Conservation (phyloP, 2,329 filamentous ascomycete genomes). For the Microascus cirrosus region DNA sequence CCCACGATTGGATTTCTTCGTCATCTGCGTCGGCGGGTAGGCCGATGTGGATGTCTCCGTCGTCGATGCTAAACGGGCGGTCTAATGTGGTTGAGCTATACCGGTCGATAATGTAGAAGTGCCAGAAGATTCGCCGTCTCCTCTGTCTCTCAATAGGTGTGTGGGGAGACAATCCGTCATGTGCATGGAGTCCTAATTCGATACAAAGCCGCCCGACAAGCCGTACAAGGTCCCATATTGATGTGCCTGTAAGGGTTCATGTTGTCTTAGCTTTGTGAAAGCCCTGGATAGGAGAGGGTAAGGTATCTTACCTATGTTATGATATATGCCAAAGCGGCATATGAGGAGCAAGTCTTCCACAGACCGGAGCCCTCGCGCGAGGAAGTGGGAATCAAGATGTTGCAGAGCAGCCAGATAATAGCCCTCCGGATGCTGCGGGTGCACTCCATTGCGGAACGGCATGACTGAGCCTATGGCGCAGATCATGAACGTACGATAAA, state of each 20-base stretch:
- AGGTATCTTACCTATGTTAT: constrained; percentile 21
- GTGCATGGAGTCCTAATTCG: constrained; percentile 21
- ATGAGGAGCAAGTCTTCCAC: constrained; percentile 28
- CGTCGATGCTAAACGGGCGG: constrained; percentile 27
- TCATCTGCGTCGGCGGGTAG: constrained; percentile 23
- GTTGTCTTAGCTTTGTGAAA: not conserved
- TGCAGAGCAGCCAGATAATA: constrained; percentile 25
- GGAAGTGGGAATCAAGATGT: constrained; percentile 15
- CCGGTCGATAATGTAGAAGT: constrained; percentile 30
- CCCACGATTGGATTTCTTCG: constrained; percentile 14
- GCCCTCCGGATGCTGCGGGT: constrained; percentile 23
- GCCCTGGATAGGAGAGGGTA: not conserved
- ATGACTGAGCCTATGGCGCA: constrained; percentile 22
- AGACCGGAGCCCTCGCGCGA: constrained; percentile 19
- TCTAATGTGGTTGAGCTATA: constrained; percentile 29
- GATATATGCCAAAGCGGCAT: constrained; percentile 27
- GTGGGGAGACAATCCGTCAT: constrained; percentile 1
- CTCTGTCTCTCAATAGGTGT: constrained; percentile 21
- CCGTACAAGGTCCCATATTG: constrained; percentile 27
- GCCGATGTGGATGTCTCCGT: constrained; percentile 22
- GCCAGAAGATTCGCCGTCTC: constrained; percentile 28
- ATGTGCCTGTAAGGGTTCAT: constrained; percentile 13
- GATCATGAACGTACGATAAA: constrained; percentile 23
- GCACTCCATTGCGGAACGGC: constrained; percentile 17
- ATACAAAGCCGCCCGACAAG: constrained; percentile 27